Percentiles rank a stretch among this genome's conserved stretches.
phyloP scores from a whole-genome alignment of 306 rosid genomes.

The Cicer pinnatifidum region DNA sequence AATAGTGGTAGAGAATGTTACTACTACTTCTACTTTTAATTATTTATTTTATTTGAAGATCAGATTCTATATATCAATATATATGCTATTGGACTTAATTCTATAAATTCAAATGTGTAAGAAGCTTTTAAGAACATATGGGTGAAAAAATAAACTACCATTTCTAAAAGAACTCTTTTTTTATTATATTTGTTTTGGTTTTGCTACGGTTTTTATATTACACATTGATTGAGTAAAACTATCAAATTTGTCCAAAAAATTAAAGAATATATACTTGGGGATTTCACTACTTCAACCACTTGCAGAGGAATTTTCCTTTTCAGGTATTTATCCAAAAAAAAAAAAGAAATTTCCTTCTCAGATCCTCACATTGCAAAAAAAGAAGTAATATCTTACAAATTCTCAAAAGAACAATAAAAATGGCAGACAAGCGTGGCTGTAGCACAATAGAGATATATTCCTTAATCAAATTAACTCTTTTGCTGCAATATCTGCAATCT shows the following conservation, averaged over 20 bases:
- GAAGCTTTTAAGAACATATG: no score
- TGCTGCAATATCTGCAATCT: no score
- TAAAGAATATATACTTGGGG: neutral
- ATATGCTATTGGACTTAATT: no score
- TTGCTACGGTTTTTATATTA: no score
- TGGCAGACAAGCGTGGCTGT: neutral
- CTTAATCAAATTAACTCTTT: no score
- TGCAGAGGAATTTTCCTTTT: neutral
- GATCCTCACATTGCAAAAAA: neutral
- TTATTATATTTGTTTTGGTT: no score
- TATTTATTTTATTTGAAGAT: neutral
- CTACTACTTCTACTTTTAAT: neutral
- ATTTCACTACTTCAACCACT: slow-evolving; percentile 8
- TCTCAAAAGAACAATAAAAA: neutral
- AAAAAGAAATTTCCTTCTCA: no score
- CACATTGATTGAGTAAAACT: no score
- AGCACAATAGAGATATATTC: neutral
- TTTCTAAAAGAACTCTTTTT: neutral
- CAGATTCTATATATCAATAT: neutral
- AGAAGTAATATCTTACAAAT: neutral
- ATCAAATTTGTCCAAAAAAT: neutral
- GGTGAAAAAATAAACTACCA: no score
- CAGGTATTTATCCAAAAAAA: no score
- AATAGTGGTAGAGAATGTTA: neutral
- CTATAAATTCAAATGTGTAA: no score